Percentiles rank a stretch among this genome's conserved stretches.
phyloP scores from a whole-genome alignment of 2,329 filamentous ascomycete species.

The Claviceps spartinae region DNA sequence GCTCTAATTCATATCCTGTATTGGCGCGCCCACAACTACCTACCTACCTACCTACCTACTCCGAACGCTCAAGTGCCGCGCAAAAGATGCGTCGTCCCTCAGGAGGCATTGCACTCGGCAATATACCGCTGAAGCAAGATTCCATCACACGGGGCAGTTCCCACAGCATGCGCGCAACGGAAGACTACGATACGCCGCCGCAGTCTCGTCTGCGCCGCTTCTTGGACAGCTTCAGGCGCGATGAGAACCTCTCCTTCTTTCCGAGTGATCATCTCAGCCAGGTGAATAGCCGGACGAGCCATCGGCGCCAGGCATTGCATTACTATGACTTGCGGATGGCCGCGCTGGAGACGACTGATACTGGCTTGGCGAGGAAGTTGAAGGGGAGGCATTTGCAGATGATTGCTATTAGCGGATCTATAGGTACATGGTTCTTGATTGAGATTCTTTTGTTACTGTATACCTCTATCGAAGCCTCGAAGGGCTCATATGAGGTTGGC shows the following conservation, averaged over 20 bases:
- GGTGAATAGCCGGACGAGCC: constrained; percentile 14
- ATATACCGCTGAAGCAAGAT: constrained; percentile 45
- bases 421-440: constrained; percentile 37
- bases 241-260: constrained; percentile 37
- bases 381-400: constrained; percentile 86
- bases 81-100: constrained; percentile 18
- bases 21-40: too few species aligned
- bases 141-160: constrained; percentile 35
- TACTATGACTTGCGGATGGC: constrained; percentile 44
- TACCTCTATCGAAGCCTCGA: too few species aligned
- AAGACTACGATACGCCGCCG: constrained; percentile 28
- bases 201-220: constrained; percentile 28
- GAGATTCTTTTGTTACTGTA: too few species aligned
- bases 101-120: constrained; percentile 40
- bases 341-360: constrained; percentile 61
- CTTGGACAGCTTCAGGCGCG: constrained; percentile 50
- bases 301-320: constrained; percentile 22
- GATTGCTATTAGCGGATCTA: constrained; percentile 92
- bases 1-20: too few species aligned
- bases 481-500: too few species aligned
- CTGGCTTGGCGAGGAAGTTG: constrained; percentile 61
- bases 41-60: too few species aligned
- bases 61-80: too few species aligned
- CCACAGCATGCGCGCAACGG: constrained; percentile 37
- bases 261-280: constrained; percentile 28